Percentiles rank a stretch among this genome's conserved stretches.
Conservation (phyloP, 352 stramenopile species). For the Globisporangium nodosum region DNA sequence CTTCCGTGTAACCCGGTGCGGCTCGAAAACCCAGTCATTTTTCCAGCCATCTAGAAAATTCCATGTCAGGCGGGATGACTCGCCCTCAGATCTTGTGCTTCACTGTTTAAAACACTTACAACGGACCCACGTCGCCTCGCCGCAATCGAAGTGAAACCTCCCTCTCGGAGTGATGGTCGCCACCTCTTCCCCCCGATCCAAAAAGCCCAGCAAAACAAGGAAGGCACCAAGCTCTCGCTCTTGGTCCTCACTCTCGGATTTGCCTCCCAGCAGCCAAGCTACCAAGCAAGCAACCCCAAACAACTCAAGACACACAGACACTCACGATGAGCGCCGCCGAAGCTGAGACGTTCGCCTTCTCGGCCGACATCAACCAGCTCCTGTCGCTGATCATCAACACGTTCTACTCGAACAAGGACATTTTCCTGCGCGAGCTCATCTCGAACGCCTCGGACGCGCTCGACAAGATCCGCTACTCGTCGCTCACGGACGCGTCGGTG, state of each 20-base stretch:
- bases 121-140: constrained; percentile 19
- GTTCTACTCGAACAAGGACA: constrained; percentile 99
- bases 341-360: constrained; percentile 99
- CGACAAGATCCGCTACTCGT: constrained; percentile 97
- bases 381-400: constrained; percentile 98
- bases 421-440: constrained; percentile 97
- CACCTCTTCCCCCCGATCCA: constrained; percentile 5
- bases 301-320: background rate
- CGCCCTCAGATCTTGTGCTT: constrained; percentile 9
- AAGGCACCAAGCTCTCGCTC: background rate
- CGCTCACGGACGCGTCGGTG: constrained; percentile 94
- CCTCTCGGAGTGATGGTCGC: constrained; percentile 14
- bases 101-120: background rate
- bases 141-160: background rate
- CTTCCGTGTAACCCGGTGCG: background rate
- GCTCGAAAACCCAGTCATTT: background rate
- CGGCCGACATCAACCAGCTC: constrained; percentile 99
- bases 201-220: background rate
- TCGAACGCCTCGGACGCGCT: constrained; percentile 96
- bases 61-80: constrained; percentile 24
- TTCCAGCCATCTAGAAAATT: constrained; percentile 62
- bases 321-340: constrained; percentile 79
- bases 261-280: constrained; percentile 23
- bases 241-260: constrained; percentile 56
- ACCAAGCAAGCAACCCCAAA: constrained; percentile 18